Conservation (phyloP, 768 basidiomycete species). For the Cyclocybe aegerita region DNA sequence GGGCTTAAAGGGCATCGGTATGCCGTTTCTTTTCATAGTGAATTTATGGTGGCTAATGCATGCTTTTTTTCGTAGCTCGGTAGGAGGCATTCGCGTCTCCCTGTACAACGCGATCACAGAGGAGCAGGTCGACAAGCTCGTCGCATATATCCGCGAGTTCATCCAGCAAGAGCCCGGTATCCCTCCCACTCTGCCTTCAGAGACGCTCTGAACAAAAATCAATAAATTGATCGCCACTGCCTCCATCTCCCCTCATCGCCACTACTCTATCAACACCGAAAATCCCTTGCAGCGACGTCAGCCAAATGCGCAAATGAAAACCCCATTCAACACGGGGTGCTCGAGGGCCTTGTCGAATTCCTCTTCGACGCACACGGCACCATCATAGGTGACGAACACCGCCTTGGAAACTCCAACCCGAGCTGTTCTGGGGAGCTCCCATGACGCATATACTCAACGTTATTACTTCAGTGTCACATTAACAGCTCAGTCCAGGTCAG, state of each 20-base stretch:
- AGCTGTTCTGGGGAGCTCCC: no score
- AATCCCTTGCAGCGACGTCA: no score
- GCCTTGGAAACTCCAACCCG: no score
- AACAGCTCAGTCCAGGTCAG: no score
- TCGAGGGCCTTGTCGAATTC: no score
- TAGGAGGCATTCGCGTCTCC: conserved; percentile 80
- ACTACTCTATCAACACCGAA: no score
- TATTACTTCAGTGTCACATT: no score
- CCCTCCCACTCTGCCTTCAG: conserved; percentile 21
- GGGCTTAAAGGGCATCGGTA: conserved; percentile 92
- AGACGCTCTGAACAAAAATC: not conserved
- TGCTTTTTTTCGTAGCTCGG: conserved; percentile 37
- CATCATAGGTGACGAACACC: no score
- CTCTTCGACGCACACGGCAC: no score
- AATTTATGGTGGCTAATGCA: not conserved
- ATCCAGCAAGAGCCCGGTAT: conserved; percentile 21
- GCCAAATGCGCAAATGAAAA: no score
- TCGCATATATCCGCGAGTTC: conserved; percentile 62
- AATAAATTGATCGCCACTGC: not conserved
- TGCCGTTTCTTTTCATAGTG: conserved; percentile 25
- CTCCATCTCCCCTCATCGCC: not conserved
- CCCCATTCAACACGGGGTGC: no score
- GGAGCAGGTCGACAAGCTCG: conserved; percentile 61
- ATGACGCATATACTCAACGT: no score
- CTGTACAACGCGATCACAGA: conserved; percentile 89